phyloP scores from a whole-genome alignment of 208 protist species.

The Crithidia bombi region DNA sequence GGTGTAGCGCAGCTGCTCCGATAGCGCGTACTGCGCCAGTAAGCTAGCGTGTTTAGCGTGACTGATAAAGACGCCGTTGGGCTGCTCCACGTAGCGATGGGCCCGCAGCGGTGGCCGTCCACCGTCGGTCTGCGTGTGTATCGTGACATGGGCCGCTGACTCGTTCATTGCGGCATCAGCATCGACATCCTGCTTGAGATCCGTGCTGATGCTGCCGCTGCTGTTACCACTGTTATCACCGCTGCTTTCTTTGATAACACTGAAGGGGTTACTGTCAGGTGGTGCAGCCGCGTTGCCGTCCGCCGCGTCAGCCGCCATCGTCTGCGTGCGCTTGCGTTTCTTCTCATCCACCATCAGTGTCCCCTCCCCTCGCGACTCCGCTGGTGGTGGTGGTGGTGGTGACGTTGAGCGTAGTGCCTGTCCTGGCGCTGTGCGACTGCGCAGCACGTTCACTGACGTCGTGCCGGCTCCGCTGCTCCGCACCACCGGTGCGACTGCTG shows the following conservation, averaged over 20 bases:
- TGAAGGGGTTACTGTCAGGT: not conserved
- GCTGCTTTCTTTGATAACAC: not conserved
- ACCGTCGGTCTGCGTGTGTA: not conserved
- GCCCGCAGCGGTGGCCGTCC: conserved; percentile 52
- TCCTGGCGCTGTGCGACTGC: not conserved
- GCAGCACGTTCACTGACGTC: conserved; percentile 38
- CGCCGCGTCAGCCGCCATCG: no score
- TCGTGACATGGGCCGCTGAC: not conserved
- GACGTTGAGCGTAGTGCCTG: not conserved
- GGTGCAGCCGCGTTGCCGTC: no score
- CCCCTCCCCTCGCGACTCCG: no score
- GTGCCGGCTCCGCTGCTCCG: conserved; percentile 45
- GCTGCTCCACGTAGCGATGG: conserved; percentile 65
- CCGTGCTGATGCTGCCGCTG: conserved; percentile 1
- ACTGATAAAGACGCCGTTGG: conserved; percentile 51
- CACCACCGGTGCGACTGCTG: conserved; percentile 14
- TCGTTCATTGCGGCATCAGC: no score
- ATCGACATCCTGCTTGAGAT: not conserved
- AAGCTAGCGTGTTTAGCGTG: conserved; percentile 39
- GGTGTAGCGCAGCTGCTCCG: conserved; percentile 21
- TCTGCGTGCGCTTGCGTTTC: not conserved
- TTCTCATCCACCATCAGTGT: no score
- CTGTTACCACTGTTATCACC: not conserved
- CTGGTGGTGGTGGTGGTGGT: not conserved
- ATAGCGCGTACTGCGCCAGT: conserved; percentile 25